Evolutionary conservation across 768 basidiomycete genomes (phyloP).

Genomic region (Boletellus ananiceps): DNA sequence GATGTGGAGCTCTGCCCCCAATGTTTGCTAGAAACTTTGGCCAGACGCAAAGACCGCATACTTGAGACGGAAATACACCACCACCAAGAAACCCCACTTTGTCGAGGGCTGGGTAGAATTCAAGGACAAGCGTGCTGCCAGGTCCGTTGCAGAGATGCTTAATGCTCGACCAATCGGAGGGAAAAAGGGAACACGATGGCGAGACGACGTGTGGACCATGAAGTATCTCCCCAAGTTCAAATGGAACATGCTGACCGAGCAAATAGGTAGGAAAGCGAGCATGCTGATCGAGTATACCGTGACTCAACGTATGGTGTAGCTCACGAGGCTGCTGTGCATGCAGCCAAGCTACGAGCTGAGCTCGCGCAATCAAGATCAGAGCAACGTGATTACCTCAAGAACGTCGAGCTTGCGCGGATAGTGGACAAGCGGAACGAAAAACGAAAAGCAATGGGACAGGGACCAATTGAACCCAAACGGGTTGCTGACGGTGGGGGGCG

Average conservation of each 20-base stretch:
- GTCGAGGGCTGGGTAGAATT: constrained; percentile 99
- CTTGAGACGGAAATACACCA: constrained; percentile 71
- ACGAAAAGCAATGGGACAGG: constrained; percentile 55
- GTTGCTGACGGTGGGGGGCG: constrained; percentile 3
- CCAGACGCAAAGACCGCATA: constrained; percentile 86
- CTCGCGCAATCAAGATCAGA: constrained; percentile 83
- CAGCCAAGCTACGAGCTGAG: constrained; percentile 87
- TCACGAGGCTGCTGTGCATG: constrained; percentile 86
- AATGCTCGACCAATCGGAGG: constrained; percentile 96
- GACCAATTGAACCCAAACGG: constrained; percentile 32
- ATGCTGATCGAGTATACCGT: neutral
- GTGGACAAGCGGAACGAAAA: constrained; percentile 75
- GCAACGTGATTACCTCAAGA: constrained; percentile 88
- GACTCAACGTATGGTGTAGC: constrained; percentile 44
- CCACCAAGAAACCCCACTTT: constrained; percentile 82
- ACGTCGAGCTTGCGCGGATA: constrained; percentile 89
- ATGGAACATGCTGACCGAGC: constrained; percentile 98
- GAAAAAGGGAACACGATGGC: constrained; percentile 85
- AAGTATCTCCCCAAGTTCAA: constrained; percentile 97
- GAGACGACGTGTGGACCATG: constrained; percentile 99
- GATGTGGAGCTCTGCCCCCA: constrained; percentile 14
- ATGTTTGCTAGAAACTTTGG: constrained; percentile 1
- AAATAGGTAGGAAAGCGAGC: constrained; percentile 75
- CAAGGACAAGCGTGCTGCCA: constrained; percentile 86
- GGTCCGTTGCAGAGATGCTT: constrained; percentile 88